Evolutionary conservation across 306 rosid species (phyloP).

Genomic region (Cicer bijugum): DNA sequence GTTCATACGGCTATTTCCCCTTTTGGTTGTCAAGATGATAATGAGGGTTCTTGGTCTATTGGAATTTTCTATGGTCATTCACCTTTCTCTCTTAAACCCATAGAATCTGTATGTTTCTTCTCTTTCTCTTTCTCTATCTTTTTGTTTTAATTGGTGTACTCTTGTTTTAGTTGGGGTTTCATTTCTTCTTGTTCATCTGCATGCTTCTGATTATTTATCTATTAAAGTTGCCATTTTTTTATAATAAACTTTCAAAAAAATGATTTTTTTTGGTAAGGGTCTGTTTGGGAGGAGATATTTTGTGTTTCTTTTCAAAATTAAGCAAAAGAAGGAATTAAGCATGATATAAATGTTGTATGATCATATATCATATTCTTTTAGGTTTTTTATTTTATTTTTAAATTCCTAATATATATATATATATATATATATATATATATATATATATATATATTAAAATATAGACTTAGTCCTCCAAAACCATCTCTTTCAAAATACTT

Average conservation of each 20-base stretch:
- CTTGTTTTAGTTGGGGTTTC: neutral
- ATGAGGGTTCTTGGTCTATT: slow-evolving; percentile 98
- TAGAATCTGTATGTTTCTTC: slow-evolving; percentile 67
- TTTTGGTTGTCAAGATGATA: slow-evolving; percentile 83
- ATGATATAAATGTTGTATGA: no score
- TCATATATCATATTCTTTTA: no score
- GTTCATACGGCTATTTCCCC: slow-evolving; percentile 54
- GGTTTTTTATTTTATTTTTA: no score
- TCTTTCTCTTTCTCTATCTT: neutral
- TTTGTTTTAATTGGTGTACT: neutral
- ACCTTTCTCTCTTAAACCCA: slow-evolving; percentile 86
- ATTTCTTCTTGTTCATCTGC: slow-evolving; percentile 25
- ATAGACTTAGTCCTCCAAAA: no score
- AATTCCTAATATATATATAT: no score
- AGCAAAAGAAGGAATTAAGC: no score
- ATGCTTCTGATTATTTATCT: slow-evolving; percentile 16
- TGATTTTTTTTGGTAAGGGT: neutral
- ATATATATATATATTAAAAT: no score
- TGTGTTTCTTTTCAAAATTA: no score
- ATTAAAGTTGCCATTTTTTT: neutral
- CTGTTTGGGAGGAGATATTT: no score
- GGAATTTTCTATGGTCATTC: slow-evolving; percentile 90
- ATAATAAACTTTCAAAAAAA: neutral
- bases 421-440: no score
- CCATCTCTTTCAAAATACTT: no score